These are phyloP conservation scores for Solanum chiquidenum DNA, from an alignment of 257 asterid species.

Conservation along the genomic window DNA sequence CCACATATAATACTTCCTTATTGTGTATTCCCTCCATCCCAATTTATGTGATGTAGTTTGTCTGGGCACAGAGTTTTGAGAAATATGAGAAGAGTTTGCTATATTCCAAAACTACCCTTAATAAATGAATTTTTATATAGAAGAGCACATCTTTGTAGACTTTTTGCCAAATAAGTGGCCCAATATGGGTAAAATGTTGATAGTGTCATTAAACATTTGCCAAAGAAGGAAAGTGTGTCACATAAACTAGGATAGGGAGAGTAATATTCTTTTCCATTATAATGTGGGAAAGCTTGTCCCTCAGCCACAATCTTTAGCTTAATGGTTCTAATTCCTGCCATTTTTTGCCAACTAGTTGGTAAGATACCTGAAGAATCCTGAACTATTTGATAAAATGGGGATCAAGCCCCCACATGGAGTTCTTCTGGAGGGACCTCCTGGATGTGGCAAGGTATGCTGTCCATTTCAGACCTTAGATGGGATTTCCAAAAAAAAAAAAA, in stretches of 20 bases:
- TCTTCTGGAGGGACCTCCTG: conserved; percentile 99
- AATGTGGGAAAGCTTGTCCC: background rate
- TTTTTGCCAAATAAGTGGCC: background rate
- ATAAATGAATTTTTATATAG: background rate
- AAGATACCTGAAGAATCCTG: conserved; percentile 92
- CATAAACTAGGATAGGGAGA: background rate
- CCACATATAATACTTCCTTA: background rate
- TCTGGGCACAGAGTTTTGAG: background rate
- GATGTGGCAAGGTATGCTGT: conserved; percentile 95
- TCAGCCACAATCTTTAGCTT: background rate
- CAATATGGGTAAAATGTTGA: background rate
- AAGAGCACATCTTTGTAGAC: background rate
- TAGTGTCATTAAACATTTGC: background rate
- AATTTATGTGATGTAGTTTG: background rate
- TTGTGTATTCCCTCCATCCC: background rate
- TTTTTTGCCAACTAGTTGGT: conserved; percentile 54
- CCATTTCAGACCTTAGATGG: background rate
- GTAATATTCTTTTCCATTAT: background rate
- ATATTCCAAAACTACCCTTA: background rate
- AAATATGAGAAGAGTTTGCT: background rate
- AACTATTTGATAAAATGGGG: conserved; percentile 88
- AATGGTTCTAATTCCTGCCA: background rate
- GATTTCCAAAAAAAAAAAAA: background rate
- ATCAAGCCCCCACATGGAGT: conserved; percentile 99
- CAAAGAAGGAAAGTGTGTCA: background rate